Evolutionary conservation across 805 yeast species (phyloP), one percentile per base, ranked within the genome.

Genomic region (Ogataea populi-albae): DNA sequence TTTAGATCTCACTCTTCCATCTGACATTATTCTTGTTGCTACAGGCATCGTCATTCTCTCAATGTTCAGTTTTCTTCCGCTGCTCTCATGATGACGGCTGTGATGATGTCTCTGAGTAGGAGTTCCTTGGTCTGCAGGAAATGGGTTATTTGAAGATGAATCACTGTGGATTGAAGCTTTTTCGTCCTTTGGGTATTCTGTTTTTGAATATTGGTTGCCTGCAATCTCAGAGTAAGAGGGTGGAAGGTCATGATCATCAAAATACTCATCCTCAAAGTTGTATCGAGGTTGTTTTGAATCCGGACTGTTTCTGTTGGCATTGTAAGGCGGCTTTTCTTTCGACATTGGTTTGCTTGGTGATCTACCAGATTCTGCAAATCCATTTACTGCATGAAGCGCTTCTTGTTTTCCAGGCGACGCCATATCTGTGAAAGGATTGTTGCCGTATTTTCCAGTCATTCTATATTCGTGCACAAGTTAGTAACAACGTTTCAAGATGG

Each of bases 171-270:
- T 35, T 20, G 59, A 41, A 11, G 50, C 38, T 27, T 61, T 59
- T 46, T 77, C 77, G 43, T 78, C 85, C 40, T 66, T 64, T 35
- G 83, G 81, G 51, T 75, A 76, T 39, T 71, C 75, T 18, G 55
- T 41, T 26, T 52, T 61, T 8, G 62, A 52, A 20, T 61, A 58
- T 17, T 66, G 68, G 12, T 64, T 57, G 2, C 18, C 30, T 6
- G 86, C 79, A 15, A 71, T 82, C 47, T 81, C 88, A 45, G 79
- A 85, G 51, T 81, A 81, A 0, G 86, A 68, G 6, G 88, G 87
- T 5, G 86, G 86, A 12, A 52, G 31, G 31, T 50, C 57, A 34
- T 46, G 52, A 38, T 49, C 57, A 34, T 50, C 55, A 18, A 38
- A 43, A 28, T 52, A 43, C 19, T 41, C 41, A 11, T 26, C 34